Base-by-base conservation (phyloP, 129 eudicot species). In the Logfia minima region DNA sequence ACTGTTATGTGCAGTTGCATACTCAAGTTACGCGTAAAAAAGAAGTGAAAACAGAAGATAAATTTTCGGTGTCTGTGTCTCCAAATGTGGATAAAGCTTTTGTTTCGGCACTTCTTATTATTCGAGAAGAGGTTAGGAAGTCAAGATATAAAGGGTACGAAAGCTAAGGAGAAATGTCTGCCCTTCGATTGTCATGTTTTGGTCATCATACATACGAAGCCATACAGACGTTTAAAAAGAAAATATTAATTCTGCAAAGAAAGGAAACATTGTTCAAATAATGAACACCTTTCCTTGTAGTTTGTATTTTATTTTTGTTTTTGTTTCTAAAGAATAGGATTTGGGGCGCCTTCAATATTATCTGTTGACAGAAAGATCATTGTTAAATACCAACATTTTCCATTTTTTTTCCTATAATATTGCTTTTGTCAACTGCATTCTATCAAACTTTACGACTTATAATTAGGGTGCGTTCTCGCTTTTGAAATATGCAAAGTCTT, bases 41-140 rank as follows among this genome's bases (percentile, higher is more conserved):
- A 74, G 52, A 67, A 1, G 75, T 74, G 63, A 80, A 81, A 59
- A 17, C 41, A 17, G 80, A 81, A 39, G 84, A 81, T 2, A 81
- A 81, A 53, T 81, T 37, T 67, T 68, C 84, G 4, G 84, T 81
- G 52, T 75, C 71, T 28, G 37, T 81, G 71, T 81, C 84, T 68
- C 84, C 84, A 31, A 81, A 81, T 4, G 84, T 81, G 3, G 84
- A 81, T 75, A 81, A 75, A 48, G 80, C 84, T 32, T 81, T 81
- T 68, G 84, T 81, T n/a, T 67, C 84, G 4, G 80, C 84, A 45
- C 84, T 81, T 21, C 75, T 81, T 17, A 75, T 81, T 39, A 75
- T 81, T 45, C 84, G 84, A 41, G 84, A 81, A 81, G 84, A 81
- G 65, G 80, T 81, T 55, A 75, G 80, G 71, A 81, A 81, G 71